Base-by-base conservation (phyloP, 164 flowering plant species). In the Platanus orientalis region DNA sequence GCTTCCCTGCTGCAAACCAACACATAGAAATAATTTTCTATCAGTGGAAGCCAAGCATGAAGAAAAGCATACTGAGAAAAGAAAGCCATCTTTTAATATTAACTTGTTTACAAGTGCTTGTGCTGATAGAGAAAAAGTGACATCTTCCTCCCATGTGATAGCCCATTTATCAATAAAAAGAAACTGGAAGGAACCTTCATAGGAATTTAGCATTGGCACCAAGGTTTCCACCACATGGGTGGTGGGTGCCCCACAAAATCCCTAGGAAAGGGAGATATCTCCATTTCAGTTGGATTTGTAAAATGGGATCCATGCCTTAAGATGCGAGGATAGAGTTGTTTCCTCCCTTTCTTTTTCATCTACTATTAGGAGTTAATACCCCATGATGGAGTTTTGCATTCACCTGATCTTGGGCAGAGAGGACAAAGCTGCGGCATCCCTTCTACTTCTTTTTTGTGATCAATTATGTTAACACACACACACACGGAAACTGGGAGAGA, bases 1-100 rank as follows among this genome's bases (percentile, higher is more conserved):
- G 86, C 87, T 82, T 84, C 96, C 69, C 91, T 85, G 80, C 83
- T 80, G 83, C 71, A 80, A 81, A 79, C 60, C 69, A 73, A 63
- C 29, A 61, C 14, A 51, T 59, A 75, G 68, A 71, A 80, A 78
- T 80, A 78, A 75, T 75, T 80, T 71, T 64, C 69, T 57, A 72
- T 84, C 76, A 84, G 85, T 82, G 81, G 77, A 83, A 76, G 84
- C 79, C 86, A 79, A 82, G 80, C 86, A 86, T 67, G 42, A 44
- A 64, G 34, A 73, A 74, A 71, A 71, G 69, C 40, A 71, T 70
- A 67, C 60, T 62, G 54, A 69, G 63, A 73, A 73, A 82, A 78
- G 76, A 83, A 81, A 77, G 73, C 76, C 2, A 63, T 76, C 80
- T 81, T 78, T 85, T 67, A 64, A 74, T 70, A 60, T 69, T 62